Conservation (phyloP, 805 yeast species). For the Barnettozyma siamensis region DNA sequence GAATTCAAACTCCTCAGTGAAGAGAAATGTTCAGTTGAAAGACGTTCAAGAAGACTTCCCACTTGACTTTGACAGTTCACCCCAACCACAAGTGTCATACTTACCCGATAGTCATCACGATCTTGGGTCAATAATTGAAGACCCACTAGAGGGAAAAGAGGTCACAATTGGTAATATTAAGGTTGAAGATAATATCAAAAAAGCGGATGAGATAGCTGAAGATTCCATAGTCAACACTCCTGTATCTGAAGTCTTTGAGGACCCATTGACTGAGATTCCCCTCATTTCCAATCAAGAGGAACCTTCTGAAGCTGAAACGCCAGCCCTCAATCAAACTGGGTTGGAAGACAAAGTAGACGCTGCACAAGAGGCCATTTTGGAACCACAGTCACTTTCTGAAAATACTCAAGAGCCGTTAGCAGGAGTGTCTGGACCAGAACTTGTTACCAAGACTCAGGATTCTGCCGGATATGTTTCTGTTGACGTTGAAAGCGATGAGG, state of each 20-base stretch:
- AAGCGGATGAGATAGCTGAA: not conserved
- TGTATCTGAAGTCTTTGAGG: not conserved
- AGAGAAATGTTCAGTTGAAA: conserved; percentile 15
- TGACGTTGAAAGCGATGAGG: conserved; percentile 15
- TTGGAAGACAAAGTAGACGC: not conserved
- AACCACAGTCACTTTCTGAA: too few relatives aligned
- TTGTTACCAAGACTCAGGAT: not conserved
- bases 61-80: conserved; percentile 5
- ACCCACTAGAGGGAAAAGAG: conserved; percentile 3
- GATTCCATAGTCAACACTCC: not conserved
- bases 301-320: not conserved
- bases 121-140: conserved; percentile 17
- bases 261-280: not conserved
- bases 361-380: too few relatives aligned
- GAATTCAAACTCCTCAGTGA: conserved; percentile 11
- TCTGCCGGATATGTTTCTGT: not conserved
- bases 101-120: conserved; percentile 3
- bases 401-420: not conserved
- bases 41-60: conserved; percentile 20
- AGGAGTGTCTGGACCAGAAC: not conserved
- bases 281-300: not conserved
- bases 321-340: not conserved
- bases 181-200: not conserved
- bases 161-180: not conserved
- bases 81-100: not conserved